Evolutionary conservation across 306 rosid species (phyloP).

Genomic region (Fragaria vesca): DNA sequence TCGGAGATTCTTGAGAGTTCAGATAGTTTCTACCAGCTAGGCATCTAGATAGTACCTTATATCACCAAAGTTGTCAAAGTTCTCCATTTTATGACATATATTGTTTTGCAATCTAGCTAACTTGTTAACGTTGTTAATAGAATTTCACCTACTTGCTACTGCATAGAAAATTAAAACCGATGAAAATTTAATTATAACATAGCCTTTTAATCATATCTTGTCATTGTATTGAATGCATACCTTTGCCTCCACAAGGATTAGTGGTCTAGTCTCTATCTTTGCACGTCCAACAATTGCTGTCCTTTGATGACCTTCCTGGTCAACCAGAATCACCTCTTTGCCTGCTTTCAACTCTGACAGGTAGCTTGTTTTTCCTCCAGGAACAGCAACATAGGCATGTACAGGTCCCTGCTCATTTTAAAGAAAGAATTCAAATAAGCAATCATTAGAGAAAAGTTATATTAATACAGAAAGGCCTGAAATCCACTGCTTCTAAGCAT

Average conservation of each 20-base stretch:
- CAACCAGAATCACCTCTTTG: slow-evolving; percentile 77
- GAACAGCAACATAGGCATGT: slow-evolving; percentile 79
- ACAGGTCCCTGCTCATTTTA: slow-evolving; percentile 63
- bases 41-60: background rate
- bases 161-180: background rate
- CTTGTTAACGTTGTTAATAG: background rate
- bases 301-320: slow-evolving; percentile 71
- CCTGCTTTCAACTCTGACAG: slow-evolving; percentile 83
- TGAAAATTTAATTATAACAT: background rate
- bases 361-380: slow-evolving; percentile 85
- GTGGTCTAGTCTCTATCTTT: slow-evolving; percentile 83
- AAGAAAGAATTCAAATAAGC: background rate
- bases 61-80: background rate
- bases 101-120: background rate
- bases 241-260: slow-evolving; percentile 89
- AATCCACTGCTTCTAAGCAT: slow-evolving; percentile 1
- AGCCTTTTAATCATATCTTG: background rate
- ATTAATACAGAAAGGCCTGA: background rate
- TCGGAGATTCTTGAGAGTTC: no score
- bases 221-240: slow-evolving; percentile 23
- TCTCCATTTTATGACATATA: background rate
- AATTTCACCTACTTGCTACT: background rate
- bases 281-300: slow-evolving; percentile 77
- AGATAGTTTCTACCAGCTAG: background rate
- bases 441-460: background rate